A percentile compares a stretch with the other conserved stretches of the same genome.
phyloP scores from a whole-genome alignment of 768 basidiomycete genomes.

The Lentinula raphanica region DNA sequence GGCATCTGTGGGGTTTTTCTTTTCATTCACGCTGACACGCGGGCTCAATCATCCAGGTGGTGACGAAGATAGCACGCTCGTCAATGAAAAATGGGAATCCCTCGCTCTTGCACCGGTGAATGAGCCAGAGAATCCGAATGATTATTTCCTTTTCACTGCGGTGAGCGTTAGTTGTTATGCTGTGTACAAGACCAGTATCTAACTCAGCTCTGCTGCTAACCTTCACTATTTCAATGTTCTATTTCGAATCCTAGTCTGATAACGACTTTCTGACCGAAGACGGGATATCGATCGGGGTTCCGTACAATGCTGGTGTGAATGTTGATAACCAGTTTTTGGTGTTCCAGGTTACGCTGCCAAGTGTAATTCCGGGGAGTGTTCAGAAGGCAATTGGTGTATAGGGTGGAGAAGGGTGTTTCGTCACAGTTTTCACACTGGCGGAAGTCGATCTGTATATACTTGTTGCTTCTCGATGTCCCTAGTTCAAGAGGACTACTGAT shows the following conservation, averaged over 20 bases:
- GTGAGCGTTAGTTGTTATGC: conserved; percentile 39
- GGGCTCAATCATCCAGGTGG: no score
- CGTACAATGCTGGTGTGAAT: conserved; percentile 50
- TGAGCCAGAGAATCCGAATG: conserved; percentile 49
- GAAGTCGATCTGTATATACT: no score
- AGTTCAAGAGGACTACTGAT: no score
- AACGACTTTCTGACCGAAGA: conserved; percentile 59
- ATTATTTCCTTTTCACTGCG: conserved; percentile 63
- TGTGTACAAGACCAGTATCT: no score
- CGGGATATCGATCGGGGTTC: conserved; percentile 44
- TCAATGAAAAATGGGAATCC: conserved; percentile 66
- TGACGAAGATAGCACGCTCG: conserved; percentile 46
- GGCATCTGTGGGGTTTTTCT: no score
- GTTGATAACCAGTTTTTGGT: conserved; percentile 63
- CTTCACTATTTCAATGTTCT: neutral
- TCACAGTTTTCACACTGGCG: no score
- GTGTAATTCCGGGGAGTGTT: conserved; percentile 14
- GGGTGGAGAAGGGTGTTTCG: neutral
- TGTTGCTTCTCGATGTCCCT: no score
- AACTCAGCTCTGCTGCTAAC: no score
- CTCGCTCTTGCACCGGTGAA: conserved; percentile 51
- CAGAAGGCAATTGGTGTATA: conserved; percentile 8
- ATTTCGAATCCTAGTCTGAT: conserved; percentile 26
- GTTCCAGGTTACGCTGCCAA: conserved; percentile 53
- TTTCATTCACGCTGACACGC: no score